phyloP scores from a whole-genome alignment of 2,329 filamentous ascomycete genomes.

The Colletotrichum noveboracense region DNA sequence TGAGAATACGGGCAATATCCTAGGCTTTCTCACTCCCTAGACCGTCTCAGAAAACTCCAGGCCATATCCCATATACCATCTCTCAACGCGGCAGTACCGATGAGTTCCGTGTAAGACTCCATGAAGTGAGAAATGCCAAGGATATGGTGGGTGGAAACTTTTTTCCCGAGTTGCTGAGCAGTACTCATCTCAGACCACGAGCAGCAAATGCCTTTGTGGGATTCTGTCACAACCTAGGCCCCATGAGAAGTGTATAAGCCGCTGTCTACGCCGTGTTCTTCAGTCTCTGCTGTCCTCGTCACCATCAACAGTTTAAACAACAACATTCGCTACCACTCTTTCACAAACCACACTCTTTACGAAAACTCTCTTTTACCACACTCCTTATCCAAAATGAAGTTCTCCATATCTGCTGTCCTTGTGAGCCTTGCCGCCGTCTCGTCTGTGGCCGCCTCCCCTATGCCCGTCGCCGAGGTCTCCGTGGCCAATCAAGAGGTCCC shows the following conservation, averaged over 20 bases:
- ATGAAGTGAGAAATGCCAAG: not conserved
- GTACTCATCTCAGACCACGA: not conserved
- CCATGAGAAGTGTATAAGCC: not conserved
- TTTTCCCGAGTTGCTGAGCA: not conserved
- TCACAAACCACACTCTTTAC: not conserved
- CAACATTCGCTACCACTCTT: not conserved
- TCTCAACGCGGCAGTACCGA: not conserved
- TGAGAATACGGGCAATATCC: no score
- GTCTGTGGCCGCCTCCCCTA: not conserved
- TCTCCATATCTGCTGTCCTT: not conserved
- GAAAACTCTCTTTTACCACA: not conserved
- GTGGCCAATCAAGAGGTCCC: fast-evolving
- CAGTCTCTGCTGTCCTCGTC: not conserved
- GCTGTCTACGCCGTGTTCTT: not conserved
- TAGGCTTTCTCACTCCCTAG: no score
- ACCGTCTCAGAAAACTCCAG: no score
- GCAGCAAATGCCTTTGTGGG: fast-evolving
- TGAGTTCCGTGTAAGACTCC: not conserved
- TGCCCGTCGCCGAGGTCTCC: not conserved
- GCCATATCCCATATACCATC: not conserved
- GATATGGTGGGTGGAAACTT: not conserved
- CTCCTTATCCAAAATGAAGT: not conserved
- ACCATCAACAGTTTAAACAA: not conserved
- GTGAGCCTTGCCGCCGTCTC: not conserved
- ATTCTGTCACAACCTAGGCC: fast-evolving